A percentile compares a stretch with the other conserved stretches of the same genome.
These are phyloP conservation scores for Plenodomus biglobosus DNA, from an alignment of 2,329 filamentous ascomycete species.

Conservation along the genomic window DNA sequence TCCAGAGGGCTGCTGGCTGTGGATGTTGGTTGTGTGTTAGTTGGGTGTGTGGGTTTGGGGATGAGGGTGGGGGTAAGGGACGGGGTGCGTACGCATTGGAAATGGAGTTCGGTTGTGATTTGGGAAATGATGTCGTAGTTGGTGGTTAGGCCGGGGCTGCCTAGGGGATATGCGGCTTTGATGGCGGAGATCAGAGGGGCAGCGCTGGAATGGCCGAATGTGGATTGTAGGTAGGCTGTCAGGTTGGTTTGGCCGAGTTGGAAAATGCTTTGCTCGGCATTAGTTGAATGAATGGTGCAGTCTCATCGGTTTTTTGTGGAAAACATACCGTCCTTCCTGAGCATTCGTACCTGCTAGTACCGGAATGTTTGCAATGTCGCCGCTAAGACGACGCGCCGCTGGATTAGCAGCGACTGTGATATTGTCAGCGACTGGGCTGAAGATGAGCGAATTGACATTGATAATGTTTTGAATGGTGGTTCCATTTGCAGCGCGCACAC, in stretches of 20 bases:
- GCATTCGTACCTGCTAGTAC: conserved; percentile 29
- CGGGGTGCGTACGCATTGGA: conserved; percentile 17
- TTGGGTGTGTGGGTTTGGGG: not conserved
- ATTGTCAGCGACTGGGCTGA: conserved; percentile 25
- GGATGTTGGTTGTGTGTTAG: not conserved
- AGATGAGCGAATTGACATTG: conserved; percentile 20
- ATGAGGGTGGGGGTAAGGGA: not conserved
- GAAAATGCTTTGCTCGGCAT: conserved; percentile 24
- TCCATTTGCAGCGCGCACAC: conserved; percentile 23
- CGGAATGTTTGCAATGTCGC: conserved; percentile 32
- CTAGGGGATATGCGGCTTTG: conserved; percentile 25
- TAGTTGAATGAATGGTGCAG: no score
- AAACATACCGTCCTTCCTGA: conserved; percentile 31
- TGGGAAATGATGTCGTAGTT: conserved; percentile 20
- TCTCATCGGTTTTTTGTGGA: no score
- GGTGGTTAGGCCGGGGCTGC: conserved; percentile 14
- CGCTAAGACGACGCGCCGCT: conserved; percentile 14
- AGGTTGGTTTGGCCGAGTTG: conserved; percentile 19
- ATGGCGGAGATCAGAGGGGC: conserved; percentile 17
- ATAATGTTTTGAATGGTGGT: conserved; percentile 21
- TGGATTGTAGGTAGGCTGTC: conserved; percentile 19
- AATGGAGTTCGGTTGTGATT: conserved; percentile 19
- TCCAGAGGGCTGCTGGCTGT: conserved; percentile 21
- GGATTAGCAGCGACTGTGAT: conserved; percentile 23
- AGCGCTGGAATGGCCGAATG: conserved; percentile 7